Conservation (phyloP, 345 rosid species). For the Citrus mangshanensis region DNA sequence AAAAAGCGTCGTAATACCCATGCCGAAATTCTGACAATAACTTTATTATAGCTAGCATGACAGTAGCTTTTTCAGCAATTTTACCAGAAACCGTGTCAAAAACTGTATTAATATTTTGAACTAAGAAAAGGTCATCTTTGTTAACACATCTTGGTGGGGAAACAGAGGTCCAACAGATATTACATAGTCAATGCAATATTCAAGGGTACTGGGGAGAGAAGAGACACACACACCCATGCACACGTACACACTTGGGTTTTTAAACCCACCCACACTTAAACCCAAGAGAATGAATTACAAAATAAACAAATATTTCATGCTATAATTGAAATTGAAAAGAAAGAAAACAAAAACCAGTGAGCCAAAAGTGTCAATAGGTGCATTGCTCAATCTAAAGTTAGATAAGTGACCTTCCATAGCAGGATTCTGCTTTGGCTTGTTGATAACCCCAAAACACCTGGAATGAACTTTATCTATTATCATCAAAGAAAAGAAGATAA, state of each 20-base stretch:
- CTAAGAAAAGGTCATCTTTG: background rate
- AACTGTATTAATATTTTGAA: background rate
- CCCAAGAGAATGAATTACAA: background rate
- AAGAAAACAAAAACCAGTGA: background rate
- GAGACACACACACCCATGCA: too few relatives aligned
- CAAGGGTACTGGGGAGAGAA: background rate
- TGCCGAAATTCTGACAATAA: background rate
- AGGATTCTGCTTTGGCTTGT: constrained; percentile 1
- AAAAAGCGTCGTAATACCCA: background rate
- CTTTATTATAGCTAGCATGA: background rate
- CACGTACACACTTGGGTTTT: too few relatives aligned
- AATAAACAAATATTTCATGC: too few relatives aligned
- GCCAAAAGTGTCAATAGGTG: background rate
- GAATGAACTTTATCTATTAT: constrained; percentile 4
- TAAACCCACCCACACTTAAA: background rate
- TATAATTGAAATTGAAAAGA: background rate
- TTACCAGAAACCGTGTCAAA: background rate
- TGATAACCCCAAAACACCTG: constrained; percentile 16
- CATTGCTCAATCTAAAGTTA: background rate
- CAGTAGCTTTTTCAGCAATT: background rate
- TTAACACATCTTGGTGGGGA: background rate
- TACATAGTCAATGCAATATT: background rate
- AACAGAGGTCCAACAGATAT: background rate
- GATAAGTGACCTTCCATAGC: constrained; percentile 9
- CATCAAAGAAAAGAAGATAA: constrained; percentile 6